These are phyloP conservation scores for Fusarium buharicum DNA, from an alignment of 2,329 filamentous ascomycete genomes.

Conservation along the genomic window DNA sequence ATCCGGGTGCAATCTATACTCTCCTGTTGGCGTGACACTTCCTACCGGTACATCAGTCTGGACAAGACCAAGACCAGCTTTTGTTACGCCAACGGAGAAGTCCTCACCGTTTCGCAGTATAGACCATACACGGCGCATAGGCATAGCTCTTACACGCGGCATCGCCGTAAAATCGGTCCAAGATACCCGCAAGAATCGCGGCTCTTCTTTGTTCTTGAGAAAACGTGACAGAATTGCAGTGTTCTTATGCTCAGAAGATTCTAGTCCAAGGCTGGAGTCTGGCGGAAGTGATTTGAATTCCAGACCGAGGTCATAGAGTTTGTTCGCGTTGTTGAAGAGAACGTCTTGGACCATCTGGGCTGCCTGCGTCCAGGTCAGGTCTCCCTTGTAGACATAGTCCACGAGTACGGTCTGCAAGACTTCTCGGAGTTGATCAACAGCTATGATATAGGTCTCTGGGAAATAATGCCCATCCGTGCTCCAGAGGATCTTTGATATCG, in stretches of 20 bases:
- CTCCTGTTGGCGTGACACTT: constrained; percentile 67
- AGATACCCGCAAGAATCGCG: constrained; percentile 77
- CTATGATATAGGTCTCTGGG: constrained; percentile 80
- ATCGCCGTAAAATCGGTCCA: constrained; percentile 84
- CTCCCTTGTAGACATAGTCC: constrained; percentile 72
- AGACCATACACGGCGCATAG: constrained; percentile 65
- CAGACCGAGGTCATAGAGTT: constrained; percentile 73
- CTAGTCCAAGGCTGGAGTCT: constrained; percentile 6
- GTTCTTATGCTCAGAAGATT: constrained; percentile 11
- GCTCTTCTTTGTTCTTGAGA: constrained; percentile 58
- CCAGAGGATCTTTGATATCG: constrained; percentile 80
- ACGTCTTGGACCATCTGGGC: constrained; percentile 72
- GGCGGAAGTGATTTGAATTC: constrained; percentile 48
- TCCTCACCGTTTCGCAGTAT: constrained; percentile 58
- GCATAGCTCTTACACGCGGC: constrained; percentile 73
- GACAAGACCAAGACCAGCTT: constrained; percentile 72
- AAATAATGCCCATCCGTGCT: constrained; percentile 84
- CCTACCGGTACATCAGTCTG: constrained; percentile 71
- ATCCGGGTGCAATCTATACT: constrained; percentile 74
- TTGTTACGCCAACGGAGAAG: constrained; percentile 68
- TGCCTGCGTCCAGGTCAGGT: constrained; percentile 70
- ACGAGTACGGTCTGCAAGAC: constrained; percentile 74
- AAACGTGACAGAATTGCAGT: constrained; percentile 47
- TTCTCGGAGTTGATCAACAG: constrained; percentile 76
- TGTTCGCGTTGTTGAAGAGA: constrained; percentile 80